Conservation (phyloP, 2,329 filamentous ascomycete genomes). For the Phyllosticta paracitricarpa region DNA sequence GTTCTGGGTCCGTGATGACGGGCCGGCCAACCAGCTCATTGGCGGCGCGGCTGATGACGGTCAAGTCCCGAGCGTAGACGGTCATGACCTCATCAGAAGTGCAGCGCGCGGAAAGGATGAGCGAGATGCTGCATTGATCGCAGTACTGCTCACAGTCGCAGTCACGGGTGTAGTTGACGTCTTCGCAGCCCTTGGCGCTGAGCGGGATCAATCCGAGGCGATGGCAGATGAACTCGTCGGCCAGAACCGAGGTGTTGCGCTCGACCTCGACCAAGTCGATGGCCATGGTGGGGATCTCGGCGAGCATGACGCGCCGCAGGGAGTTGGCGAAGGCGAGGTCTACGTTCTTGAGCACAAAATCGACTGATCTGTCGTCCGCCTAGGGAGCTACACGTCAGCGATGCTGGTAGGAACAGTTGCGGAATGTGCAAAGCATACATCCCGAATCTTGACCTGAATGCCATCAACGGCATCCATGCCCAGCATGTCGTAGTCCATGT, state of each 20-base stretch:
- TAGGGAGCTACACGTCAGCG: slow-evolving; percentile 29
- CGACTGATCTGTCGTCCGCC: slow-evolving; percentile 71
- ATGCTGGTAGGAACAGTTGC: slow-evolving; percentile 12
- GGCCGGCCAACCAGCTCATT: slow-evolving; percentile 71
- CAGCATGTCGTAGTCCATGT: slow-evolving; percentile 42
- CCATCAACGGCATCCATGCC: slow-evolving; percentile 36
- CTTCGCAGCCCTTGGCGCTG: slow-evolving; percentile 70
- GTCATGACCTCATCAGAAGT: slow-evolving; percentile 81
- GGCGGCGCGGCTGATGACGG: slow-evolving; percentile 58
- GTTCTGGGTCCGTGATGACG: slow-evolving; percentile 73
- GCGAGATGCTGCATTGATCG: slow-evolving; percentile 77
- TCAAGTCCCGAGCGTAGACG: slow-evolving; percentile 83
- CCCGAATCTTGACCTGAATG: slow-evolving; percentile 38
- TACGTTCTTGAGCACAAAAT: slow-evolving; percentile 84
- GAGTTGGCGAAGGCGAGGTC: slow-evolving; percentile 90
- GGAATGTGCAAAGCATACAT: slow-evolving; percentile 16
- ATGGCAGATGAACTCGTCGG: slow-evolving; percentile 92
- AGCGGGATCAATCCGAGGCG: slow-evolving; percentile 85
- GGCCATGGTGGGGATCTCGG: slow-evolving; percentile 88
- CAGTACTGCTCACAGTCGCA: slow-evolving; percentile 96
- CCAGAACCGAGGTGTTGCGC: slow-evolving; percentile 86
- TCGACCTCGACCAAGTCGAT: slow-evolving; percentile 93
- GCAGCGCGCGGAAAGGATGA: slow-evolving; percentile 78
- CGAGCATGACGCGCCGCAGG: slow-evolving; percentile 79
- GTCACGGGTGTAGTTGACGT: slow-evolving; percentile 78